These are phyloP conservation scores for Actinidia chinensis DNA, from an alignment of 179 eudicot species.

Conservation along the genomic window DNA sequence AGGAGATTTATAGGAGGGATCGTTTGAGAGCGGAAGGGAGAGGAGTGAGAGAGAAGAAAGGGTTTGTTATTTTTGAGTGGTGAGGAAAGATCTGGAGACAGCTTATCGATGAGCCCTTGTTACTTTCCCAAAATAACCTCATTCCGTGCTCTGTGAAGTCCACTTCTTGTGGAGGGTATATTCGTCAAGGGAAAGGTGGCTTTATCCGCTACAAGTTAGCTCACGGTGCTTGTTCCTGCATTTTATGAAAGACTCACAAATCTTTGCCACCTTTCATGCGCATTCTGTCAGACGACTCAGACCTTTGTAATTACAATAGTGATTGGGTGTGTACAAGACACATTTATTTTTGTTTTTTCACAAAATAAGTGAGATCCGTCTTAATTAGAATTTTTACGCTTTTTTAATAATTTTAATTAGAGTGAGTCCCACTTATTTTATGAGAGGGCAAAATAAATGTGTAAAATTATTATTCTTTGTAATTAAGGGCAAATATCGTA, in stretches of 20 bases:
- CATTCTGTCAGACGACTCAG: too few species aligned
- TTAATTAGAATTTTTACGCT: too few species aligned
- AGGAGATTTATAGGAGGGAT: conserved; percentile 9
- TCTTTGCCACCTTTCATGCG: not conserved
- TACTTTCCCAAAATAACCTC: conserved; percentile 11
- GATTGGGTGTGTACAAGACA: too few species aligned
- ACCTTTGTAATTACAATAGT: too few species aligned
- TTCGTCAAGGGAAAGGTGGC: not conserved
- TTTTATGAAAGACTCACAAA: not conserved
- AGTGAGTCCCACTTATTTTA: too few species aligned
- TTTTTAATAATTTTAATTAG: too few species aligned
- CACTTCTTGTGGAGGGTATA: not conserved
- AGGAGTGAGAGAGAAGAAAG: not conserved
- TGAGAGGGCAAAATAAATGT: too few species aligned
- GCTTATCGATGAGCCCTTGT: not conserved
- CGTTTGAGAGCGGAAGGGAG: not conserved
- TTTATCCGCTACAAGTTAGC: not conserved
- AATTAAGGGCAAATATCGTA: too few species aligned
- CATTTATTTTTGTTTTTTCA: too few species aligned
- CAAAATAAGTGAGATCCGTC: too few species aligned
- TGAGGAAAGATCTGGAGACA: conserved; percentile 4
- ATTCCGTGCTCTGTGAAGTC: not conserved
- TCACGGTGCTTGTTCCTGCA: too few species aligned
- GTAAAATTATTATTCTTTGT: too few species aligned
- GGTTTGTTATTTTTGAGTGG: not conserved